Evolutionary conservation across 306 rosid species (phyloP), one percentile per base, ranked within the genome.

Genomic region (Mucuna pruriens): DNA sequence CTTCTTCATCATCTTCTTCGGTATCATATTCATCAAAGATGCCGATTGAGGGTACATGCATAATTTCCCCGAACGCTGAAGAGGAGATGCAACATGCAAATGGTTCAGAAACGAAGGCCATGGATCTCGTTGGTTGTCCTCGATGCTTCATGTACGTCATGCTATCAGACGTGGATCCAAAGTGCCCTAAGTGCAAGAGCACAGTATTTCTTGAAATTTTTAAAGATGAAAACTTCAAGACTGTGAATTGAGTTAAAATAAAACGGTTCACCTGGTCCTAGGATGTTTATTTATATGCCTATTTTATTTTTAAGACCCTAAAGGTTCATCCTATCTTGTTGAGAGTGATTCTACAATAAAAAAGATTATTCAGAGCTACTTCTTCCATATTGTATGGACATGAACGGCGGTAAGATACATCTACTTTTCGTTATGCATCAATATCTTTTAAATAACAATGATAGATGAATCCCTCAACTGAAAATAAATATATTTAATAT

Each of bases 141-240:
- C 45, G 49, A 31, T 71, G 83, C 69, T 80, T 29, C 71, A 70
- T 80, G 71, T 70, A 38, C 22, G 90, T 91, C 13, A 84, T 91
- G 92, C 55, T 86, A 58, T 87, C 92, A 0, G 75, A 84, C 6
- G 79, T 49, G 2, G 75, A 83, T 62, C 79, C 94, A 0, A 88
- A 87, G 76, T 90, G 94, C 58, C 94, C 95, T 5, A 85, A 68
- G 46, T 91, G 95, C 83, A 84, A 84, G 36, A 89, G 76, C 68
- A 85, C 85, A 0, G 91, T 78, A 1, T 85, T 91, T 33, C 86
- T 89, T 22, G 88, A 91, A n/a, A 72, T 91, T 74, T 79, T 86
- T 40, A 54, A 26, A 45, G 17, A 66, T 39, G 72, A 63, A 16
- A 34, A 34, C 26, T 7, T 60, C 10, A 62, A 62, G 42, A 29